Evolutionary conservation across 768 basidiomycete species (phyloP).

Genomic region (Mycena metata): DNA sequence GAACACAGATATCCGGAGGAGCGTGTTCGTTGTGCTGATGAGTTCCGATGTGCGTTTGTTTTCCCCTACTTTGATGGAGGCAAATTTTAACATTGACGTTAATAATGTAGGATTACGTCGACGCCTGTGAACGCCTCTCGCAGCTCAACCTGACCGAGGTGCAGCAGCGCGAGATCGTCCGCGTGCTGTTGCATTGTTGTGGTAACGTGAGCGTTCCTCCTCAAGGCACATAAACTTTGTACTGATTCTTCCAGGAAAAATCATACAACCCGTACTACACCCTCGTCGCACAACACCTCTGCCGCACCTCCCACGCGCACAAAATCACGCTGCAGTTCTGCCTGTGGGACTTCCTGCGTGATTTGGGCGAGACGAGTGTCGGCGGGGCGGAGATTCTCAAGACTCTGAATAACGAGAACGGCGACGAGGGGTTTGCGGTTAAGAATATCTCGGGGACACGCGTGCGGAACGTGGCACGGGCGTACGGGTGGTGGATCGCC

Average conservation of each 20-base stretch:
- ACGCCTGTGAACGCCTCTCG: conserved; percentile 91
- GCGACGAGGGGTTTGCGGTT: conserved; percentile 62
- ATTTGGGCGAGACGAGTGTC: conserved; percentile 86
- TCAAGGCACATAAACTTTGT: not conserved
- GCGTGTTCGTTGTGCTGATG: conserved; percentile 95
- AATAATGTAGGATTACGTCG: conserved; percentile 85
- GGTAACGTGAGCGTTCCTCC: conserved; percentile 75
- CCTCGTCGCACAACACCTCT: conserved; percentile 88
- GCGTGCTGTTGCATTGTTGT: conserved; percentile 92
- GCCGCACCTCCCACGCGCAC: conserved; percentile 82
- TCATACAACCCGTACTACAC: conserved; percentile 96
- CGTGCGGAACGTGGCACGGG: conserved; percentile 81
- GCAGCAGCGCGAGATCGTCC: conserved; percentile 95
- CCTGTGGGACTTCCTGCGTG: conserved; percentile 96
- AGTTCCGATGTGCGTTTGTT: conserved; percentile 83
- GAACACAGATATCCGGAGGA: conserved; percentile 96
- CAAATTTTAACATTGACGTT: not conserved
- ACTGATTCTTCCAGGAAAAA: conserved; percentile 74
- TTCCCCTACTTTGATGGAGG: not conserved
- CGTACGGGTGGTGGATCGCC: conserved; percentile 94
- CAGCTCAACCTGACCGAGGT: conserved; percentile 88
- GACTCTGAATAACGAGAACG: conserved; percentile 63
- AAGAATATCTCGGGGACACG: conserved; percentile 70
- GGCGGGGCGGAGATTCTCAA: conserved; percentile 86
- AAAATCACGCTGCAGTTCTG: conserved; percentile 95